phyloP scores from a whole-genome alignment of 768 basidiomycete genomes.

The Daedaleopsis sinensis region DNA sequence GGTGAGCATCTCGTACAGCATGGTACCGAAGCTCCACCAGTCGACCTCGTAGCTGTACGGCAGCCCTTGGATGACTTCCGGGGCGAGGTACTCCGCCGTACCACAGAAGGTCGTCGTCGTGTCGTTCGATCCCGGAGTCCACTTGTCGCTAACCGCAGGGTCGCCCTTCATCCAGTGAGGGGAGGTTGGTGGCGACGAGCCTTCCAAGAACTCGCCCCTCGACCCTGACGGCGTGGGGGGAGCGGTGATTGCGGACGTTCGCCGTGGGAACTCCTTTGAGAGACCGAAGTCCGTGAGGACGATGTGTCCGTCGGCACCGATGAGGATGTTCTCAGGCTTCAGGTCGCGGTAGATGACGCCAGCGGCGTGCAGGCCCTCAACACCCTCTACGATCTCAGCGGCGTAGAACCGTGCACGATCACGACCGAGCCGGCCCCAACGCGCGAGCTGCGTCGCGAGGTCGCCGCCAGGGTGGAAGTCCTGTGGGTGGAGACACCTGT shows the following conservation, averaged over 20 bases:
- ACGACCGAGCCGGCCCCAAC: conserved; percentile 92
- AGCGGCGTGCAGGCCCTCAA: conserved; percentile 90
- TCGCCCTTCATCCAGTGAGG: conserved; percentile 82
- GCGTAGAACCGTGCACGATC: conserved; percentile 97
- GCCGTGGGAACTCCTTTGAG: conserved; percentile 86
- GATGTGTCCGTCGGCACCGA: conserved; percentile 92
- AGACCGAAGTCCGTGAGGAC: conserved; percentile 97
- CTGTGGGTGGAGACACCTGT: conserved; percentile 35
- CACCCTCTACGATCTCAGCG: conserved; percentile 95
- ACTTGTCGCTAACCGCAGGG: conserved; percentile 55
- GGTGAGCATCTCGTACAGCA: conserved; percentile 96
- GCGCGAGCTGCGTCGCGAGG: conserved; percentile 94
- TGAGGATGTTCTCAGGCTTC: conserved; percentile 96
- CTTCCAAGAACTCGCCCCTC: conserved; percentile 55
- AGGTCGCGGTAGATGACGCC: conserved; percentile 98
- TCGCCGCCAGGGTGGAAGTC: conserved; percentile 98
- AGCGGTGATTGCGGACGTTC: conserved; percentile 45
- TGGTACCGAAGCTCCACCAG: conserved; percentile 98
- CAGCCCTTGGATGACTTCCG: conserved; percentile 92
- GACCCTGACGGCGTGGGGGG: conserved; percentile 61
- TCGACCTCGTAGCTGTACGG: conserved; percentile 94
- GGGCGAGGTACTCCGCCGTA: conserved; percentile 96
- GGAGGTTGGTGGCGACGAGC: conserved; percentile 43
- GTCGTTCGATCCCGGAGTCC: conserved; percentile 61
- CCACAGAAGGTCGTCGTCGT: conserved; percentile 90